These are phyloP conservation scores for Vitis riparia DNA, from an alignment of 164 flowering plant species.

Conservation along the genomic window DNA sequence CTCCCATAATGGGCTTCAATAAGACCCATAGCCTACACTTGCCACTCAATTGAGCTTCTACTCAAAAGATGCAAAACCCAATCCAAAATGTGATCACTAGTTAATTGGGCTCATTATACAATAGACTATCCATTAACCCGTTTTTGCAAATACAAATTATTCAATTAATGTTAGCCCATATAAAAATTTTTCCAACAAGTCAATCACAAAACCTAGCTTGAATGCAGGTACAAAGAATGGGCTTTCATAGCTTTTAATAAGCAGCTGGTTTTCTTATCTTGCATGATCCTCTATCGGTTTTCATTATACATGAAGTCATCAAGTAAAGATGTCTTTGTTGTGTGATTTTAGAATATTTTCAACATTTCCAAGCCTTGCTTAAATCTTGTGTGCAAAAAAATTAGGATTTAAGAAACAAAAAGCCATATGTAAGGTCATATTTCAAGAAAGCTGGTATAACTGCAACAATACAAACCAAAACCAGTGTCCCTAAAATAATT, in stretches of 20 bases:
- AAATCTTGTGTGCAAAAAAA: constrained; percentile 46
- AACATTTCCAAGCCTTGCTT: constrained; percentile 78
- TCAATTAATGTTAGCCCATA: too few species aligned
- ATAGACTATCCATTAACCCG: too few species aligned
- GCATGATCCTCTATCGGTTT: constrained; percentile 45
- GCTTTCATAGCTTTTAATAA: constrained; percentile 35
- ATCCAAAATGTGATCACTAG: too few species aligned
- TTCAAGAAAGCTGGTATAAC: neutral
- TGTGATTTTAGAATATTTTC: constrained; percentile 57
- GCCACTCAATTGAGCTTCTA: too few species aligned
- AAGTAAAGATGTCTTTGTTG: constrained; percentile 52
- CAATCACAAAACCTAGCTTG: constrained; percentile 22
- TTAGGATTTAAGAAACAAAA: neutral
- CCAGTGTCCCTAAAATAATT: neutral
- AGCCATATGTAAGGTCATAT: neutral
- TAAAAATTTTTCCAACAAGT: too few species aligned
- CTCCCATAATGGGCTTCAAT: too few species aligned
- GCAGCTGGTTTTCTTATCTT: constrained; percentile 57
- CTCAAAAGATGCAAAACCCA: too few species aligned
- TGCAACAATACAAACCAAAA: too few species aligned
- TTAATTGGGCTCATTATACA: too few species aligned
- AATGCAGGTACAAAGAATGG: constrained; percentile 29
- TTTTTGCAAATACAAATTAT: too few species aligned
- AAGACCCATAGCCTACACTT: too few species aligned
- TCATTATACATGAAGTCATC: constrained; percentile 36